Evolutionary conservation across 441 rosid species (phyloP), one percentile per base, ranked within the genome.

Genomic region (Brassica hybrid): DNA sequence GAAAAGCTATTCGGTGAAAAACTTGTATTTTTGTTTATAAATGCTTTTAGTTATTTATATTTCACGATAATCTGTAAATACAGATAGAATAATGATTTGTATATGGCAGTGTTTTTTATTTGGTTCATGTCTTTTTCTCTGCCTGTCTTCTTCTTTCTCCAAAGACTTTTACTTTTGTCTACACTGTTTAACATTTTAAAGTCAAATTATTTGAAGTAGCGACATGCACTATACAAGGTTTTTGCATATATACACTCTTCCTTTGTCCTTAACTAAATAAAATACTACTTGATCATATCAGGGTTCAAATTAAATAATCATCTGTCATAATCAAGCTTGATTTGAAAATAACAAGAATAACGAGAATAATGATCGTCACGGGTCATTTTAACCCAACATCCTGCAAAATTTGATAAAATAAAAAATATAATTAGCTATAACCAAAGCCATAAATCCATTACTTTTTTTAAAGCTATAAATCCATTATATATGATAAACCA

Each of bases 371-470:
- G 50, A 79, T 76, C 23, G 84, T 69, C 76, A 84, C 77, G 7
- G 92, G 91, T 67, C 92, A 83, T 86, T 81, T 87, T 79, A 87
- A 60, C 7, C 85, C 88, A 77, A 90, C 80, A 65, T 63, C 86
- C 88, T 88, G 86, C 52, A 54, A 62, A 23, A 38, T 12, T 63
- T 30, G 45, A 61, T 32, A 60, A 8, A 71, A 18, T 6, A 56
- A 67, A 16, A 38, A 56, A 43, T 5, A 25, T 69, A 52, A 36
- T 14, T 62, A 36, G 34, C 41, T 14, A 32, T 61, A 61, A 13
- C 58, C 48, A 34, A 61, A 62, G 3, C 36, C 54, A 19, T 19
- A 19, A 19, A 19, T 19, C 21, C 21, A 19, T 19, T 19, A 19
- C 21, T 19, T 19, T 19, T 19, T 19, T 19, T 19, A 19, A 19